A percentile compares a stretch with the other conserved stretches of the same genome.
Conservation (phyloP, 108 stramenopile genomes). For the Nitzschia sp. region DNA sequence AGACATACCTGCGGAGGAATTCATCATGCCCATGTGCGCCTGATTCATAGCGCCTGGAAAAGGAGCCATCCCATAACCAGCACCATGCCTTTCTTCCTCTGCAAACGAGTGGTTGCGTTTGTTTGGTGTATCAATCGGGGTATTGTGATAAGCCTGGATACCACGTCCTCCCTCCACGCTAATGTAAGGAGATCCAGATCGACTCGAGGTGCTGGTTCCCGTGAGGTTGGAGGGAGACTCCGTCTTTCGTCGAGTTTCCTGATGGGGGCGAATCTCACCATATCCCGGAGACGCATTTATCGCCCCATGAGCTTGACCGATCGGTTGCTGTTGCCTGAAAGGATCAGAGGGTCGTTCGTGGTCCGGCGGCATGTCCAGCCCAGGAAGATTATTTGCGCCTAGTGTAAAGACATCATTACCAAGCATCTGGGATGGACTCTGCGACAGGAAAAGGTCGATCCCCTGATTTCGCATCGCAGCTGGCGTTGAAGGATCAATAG, state of each 20-base stretch:
- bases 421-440: conserved; percentile 77
- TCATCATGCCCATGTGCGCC: neutral
- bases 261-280: neutral
- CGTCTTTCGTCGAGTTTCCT: conserved; percentile 10
- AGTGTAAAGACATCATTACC: conserved; percentile 79
- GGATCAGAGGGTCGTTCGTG: conserved; percentile 10
- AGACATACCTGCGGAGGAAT: neutral
- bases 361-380: conserved; percentile 21
- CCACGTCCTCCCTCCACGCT: conserved; percentile 21
- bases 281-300: neutral
- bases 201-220: conserved; percentile 52
- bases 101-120: neutral
- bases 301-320: conserved; percentile 2
- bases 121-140: conserved; percentile 8
- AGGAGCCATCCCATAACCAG: neutral
- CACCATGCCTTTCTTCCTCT: neutral
- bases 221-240: conserved; percentile 49
- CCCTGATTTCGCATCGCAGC: conserved; percentile 43
- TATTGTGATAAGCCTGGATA: conserved; percentile 36
- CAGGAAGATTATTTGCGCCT: conserved; percentile 34
- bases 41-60: neutral
- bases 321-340: neutral
- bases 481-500: conserved; percentile 23
- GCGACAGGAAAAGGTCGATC: conserved; percentile 77
- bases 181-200: conserved; percentile 55